phyloP scores from a whole-genome alignment of 129 eudicot genomes.

The Rutidosis leptorrhynchoides region DNA sequence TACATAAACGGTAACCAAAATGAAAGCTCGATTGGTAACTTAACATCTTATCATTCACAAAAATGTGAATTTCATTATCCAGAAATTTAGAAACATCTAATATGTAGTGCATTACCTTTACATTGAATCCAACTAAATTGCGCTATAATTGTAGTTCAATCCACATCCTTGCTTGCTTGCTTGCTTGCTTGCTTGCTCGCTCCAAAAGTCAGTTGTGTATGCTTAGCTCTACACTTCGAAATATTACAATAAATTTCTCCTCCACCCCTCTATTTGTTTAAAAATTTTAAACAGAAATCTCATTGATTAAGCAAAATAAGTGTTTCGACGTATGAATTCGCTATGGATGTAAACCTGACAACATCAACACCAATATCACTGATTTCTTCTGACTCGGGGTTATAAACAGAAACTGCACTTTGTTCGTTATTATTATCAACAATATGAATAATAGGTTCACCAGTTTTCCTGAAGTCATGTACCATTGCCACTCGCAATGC shows the following conservation, averaged over 20 bases:
- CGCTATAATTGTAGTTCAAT: neutral
- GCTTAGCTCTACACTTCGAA: neutral
- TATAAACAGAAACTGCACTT: neutral
- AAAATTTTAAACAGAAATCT: neutral
- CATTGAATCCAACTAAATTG: neutral
- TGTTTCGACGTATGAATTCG: constrained; percentile 7
- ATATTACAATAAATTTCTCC: neutral
- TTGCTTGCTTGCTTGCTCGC: neutral
- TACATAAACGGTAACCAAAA: no score
- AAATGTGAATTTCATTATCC: neutral
- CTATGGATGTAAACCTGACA: no score
- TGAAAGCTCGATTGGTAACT: no score
- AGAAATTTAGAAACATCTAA: no score
- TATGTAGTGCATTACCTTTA: neutral
- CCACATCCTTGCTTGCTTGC: no score
- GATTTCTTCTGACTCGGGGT: neutral
- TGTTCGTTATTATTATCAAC: neutral
- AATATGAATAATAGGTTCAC: neutral
- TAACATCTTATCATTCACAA: neutral
- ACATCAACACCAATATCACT: neutral
- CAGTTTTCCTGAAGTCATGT: neutral
- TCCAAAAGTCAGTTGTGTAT: neutral
- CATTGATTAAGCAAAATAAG: neutral
- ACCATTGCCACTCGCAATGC: neutral
- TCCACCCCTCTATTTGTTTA: neutral